Evolutionary conservation across 139 green algal species (phyloP).

Genomic region (Tetraselmis striata): DNA sequence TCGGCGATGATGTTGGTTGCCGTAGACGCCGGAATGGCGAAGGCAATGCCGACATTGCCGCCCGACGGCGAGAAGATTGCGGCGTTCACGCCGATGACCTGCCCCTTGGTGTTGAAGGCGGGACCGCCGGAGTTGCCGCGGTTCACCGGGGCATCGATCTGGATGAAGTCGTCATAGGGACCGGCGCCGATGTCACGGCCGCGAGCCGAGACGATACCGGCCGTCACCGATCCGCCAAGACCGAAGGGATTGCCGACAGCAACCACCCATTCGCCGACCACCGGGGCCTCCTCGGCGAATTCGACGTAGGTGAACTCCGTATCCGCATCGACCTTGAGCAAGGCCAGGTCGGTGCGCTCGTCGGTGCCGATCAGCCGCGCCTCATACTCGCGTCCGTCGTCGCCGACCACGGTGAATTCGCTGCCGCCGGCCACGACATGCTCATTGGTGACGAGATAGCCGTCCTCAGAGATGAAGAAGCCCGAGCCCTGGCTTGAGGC

Average conservation of each 20-base stretch:
- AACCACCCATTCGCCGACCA: too few relatives aligned
- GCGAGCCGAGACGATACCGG: background rate
- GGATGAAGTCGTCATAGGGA: background rate
- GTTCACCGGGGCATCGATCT: constrained; percentile 8
- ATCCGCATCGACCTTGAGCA: too few relatives aligned
- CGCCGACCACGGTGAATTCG: too few relatives aligned
- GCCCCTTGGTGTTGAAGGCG: background rate
- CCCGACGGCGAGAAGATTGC: constrained; percentile 2
- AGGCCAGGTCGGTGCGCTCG: too few relatives aligned
- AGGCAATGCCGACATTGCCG: background rate
- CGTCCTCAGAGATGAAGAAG: too few relatives aligned
- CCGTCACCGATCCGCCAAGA: background rate
- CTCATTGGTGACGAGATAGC: too few relatives aligned
- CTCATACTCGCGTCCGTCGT: too few relatives aligned
- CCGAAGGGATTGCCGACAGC: constrained; percentile 10
- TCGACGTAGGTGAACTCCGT: too few relatives aligned
- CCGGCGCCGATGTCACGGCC: background rate
- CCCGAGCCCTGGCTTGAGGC: too few relatives aligned
- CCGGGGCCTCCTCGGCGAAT: too few relatives aligned
- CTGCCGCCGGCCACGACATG: too few relatives aligned
- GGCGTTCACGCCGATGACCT: constrained; percentile 10
- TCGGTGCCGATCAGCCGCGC: too few relatives aligned
- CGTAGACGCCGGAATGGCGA: constrained; percentile 3
- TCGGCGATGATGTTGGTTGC: background rate
- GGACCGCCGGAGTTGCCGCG: constrained; percentile 3